These are phyloP conservation scores for Solanum corneliomulleri DNA, from an alignment of 257 asterid genomes.

Conservation along the genomic window DNA sequence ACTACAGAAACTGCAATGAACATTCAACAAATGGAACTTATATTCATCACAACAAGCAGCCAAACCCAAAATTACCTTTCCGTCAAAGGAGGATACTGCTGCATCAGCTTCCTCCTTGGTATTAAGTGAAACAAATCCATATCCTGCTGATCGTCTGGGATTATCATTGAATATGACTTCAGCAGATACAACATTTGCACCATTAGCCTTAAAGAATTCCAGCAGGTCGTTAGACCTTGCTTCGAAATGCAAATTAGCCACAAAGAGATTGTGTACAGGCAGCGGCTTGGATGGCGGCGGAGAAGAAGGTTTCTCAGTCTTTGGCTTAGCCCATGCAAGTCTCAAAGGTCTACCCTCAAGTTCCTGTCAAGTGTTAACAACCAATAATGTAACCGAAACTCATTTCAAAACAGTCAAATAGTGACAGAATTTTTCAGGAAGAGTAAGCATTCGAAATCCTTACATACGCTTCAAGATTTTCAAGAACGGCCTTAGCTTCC, in stretches of 20 bases:
- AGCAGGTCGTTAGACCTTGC: slow-evolving; percentile 68
- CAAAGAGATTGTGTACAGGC: slow-evolving; percentile 69
- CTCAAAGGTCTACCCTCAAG: slow-evolving; percentile 67
- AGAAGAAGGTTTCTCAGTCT: slow-evolving; percentile 29
- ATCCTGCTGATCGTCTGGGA: slow-evolving; percentile 73
- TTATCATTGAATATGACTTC: slow-evolving; percentile 56
- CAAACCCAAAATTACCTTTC: slow-evolving; percentile 40
- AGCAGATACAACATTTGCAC: slow-evolving; percentile 65
- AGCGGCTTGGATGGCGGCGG: slow-evolving; percentile 29
- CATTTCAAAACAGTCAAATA: neutral
- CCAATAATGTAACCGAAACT: neutral
- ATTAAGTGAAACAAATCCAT: slow-evolving; percentile 81
- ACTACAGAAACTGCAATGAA: neutral
- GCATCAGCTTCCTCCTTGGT: slow-evolving; percentile 68
- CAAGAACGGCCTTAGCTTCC: slow-evolving; percentile 67
- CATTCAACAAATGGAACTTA: neutral
- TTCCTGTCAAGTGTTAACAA: slow-evolving; percentile 29
- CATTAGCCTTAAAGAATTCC: slow-evolving; percentile 57
- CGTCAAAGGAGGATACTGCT: slow-evolving; percentile 54
- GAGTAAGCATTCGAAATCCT: slow-evolving; percentile 10
- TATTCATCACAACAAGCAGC: neutral
- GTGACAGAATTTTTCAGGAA: neutral
- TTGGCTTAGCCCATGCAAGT: slow-evolving; percentile 76
- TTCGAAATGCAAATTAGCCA: slow-evolving; percentile 57
- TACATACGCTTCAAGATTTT: slow-evolving; percentile 50